These are phyloP conservation scores for Boletus subparvulus DNA, from an alignment of 768 basidiomycete species.

Conservation along the genomic window DNA sequence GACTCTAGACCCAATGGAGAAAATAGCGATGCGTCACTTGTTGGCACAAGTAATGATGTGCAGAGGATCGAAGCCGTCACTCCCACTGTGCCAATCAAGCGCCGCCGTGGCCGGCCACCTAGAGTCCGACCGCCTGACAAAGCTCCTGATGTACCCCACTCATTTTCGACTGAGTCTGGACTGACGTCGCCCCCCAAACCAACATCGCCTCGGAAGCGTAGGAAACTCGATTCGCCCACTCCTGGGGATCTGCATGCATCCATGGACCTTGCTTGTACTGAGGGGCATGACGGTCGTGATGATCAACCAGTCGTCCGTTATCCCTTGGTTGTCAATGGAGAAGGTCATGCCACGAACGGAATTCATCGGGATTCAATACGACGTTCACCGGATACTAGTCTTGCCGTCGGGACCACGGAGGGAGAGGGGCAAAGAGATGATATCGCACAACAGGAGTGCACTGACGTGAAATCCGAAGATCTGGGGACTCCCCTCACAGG, in stretches of 20 bases:
- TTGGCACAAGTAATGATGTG: background rate
- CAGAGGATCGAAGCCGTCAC: constrained; percentile 6
- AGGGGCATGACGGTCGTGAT: constrained; percentile 3
- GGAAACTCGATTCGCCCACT: constrained; percentile 41
- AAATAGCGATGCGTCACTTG: constrained; percentile 7
- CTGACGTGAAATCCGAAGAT: constrained; percentile 53
- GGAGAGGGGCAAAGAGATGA: constrained; percentile 2
- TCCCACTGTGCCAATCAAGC: constrained; percentile 26
- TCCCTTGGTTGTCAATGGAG: constrained; percentile 15
- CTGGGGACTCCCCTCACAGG: constrained; percentile 50
- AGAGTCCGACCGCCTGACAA: constrained; percentile 22
- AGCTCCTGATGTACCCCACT: background rate
- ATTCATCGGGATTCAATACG: constrained; percentile 2
- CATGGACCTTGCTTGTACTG: background rate
- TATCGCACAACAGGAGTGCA: constrained; percentile 10
- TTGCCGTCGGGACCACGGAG: background rate
- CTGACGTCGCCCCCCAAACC: constrained; percentile 17
- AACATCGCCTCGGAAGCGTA: constrained; percentile 43
- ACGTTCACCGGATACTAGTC: background rate
- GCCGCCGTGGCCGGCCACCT: constrained; percentile 34
- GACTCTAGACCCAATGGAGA: constrained; percentile 9
- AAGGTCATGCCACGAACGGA: constrained; percentile 17
- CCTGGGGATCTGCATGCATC: constrained; percentile 21
- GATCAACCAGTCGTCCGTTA: constrained; percentile 5
- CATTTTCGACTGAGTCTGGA: constrained; percentile 7